Percentiles rank a stretch among this genome's conserved stretches.
Conservation (phyloP, 768 basidiomycete species). For the Lactarius akahatsu region DNA sequence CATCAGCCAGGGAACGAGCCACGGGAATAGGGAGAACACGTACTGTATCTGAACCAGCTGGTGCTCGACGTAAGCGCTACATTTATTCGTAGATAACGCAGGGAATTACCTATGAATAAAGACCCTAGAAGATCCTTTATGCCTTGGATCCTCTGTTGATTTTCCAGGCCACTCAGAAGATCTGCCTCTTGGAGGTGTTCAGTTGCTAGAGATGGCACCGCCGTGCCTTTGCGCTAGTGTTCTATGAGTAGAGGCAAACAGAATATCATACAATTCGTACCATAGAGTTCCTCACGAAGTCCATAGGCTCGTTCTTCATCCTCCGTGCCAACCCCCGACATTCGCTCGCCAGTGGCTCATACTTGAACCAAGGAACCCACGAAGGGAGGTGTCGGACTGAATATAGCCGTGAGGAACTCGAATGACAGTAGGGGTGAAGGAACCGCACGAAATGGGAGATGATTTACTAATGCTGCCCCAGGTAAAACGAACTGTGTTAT, state of each 20-base stretch:
- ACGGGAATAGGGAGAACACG: not conserved
- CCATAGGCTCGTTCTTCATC: conserved; percentile 2
- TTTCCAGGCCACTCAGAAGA: not conserved
- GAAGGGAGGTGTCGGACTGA: conserved; percentile 1
- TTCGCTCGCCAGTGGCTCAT: conserved; percentile 1
- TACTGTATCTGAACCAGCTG: not conserved
- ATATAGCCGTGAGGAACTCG: not conserved
- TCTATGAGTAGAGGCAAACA: not conserved
- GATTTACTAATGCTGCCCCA: conserved; percentile 1
- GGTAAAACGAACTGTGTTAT: not conserved
- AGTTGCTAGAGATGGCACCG: not conserved
- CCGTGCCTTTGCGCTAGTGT: not conserved
- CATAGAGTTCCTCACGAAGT: conserved; percentile 1
- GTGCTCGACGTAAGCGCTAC: not conserved
- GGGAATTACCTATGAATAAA: no score
- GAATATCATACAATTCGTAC: not conserved
- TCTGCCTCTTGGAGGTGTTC: not conserved
- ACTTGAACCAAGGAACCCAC: conserved; percentile 9
- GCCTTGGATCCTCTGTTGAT: no score
- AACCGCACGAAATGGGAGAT: conserved; percentile 16
- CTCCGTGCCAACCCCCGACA: not conserved
- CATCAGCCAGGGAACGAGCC: not conserved
- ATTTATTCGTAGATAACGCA: not conserved
- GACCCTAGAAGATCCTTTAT: no score
- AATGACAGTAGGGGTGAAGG: no score